These are phyloP conservation scores for Macrolepiota dolichaula DNA, from an alignment of 768 basidiomycete species.

Conservation along the genomic window DNA sequence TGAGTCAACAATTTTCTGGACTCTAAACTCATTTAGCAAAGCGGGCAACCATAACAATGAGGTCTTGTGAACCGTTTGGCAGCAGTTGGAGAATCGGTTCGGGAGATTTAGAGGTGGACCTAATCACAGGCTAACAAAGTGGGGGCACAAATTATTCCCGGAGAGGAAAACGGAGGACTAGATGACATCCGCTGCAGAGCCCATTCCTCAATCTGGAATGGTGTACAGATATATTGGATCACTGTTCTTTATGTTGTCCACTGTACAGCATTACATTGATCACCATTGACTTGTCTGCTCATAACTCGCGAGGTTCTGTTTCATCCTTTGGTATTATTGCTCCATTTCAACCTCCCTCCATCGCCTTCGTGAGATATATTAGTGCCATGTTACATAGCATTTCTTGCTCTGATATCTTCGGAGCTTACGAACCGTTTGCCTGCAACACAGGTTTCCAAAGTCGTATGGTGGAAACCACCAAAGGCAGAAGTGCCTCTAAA, in stretches of 20 bases:
- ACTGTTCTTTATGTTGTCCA: neutral
- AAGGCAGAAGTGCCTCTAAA: no score
- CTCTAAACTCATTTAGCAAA: conserved; percentile 61
- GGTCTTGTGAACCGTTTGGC: conserved; percentile 56
- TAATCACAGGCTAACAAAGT: conserved; percentile 37
- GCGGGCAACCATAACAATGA: conserved; percentile 48
- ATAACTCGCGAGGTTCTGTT: neutral
- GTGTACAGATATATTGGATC: neutral
- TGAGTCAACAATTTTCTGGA: conserved; percentile 56
- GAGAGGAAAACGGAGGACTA: conserved; percentile 6
- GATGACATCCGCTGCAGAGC: neutral
- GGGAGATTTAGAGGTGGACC: conserved; percentile 39
- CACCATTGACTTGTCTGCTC: neutral
- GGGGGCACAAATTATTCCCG: conserved; percentile 35
- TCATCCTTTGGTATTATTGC: conserved; percentile 5
- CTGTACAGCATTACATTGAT: conserved; percentile 5
- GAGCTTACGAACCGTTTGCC: no score
- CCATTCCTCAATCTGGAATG: neutral
- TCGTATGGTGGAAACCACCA: no score
- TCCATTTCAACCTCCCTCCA: conserved; percentile 26
- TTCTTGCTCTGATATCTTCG: conserved; percentile 79
- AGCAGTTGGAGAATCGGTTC: conserved; percentile 53
- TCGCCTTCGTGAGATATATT: conserved; percentile 75
- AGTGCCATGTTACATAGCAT: conserved; percentile 67
- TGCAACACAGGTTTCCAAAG: no score